phyloP scores from a whole-genome alignment of 2,329 filamentous ascomycete genomes.

The Pseudocercospora eumusae region DNA sequence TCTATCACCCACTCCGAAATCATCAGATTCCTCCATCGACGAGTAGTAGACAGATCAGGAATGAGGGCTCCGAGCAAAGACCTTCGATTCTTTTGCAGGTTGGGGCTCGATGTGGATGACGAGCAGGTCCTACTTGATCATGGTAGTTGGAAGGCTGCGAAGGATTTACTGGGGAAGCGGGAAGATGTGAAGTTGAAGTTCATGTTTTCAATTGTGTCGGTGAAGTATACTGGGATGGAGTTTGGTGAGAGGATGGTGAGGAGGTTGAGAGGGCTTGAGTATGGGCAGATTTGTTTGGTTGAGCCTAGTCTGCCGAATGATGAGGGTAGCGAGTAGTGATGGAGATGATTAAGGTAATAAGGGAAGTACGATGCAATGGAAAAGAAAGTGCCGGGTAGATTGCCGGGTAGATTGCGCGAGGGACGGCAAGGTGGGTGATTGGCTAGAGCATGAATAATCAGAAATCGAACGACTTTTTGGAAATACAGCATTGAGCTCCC shows the following conservation, averaged over 20 bases:
- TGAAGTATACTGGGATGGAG: not conserved
- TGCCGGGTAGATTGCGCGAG: not conserved
- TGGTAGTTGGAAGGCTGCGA: conserved; percentile 23
- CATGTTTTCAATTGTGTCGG: conserved; percentile 17
- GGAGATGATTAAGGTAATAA: too few species aligned
- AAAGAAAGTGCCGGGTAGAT: not conserved
- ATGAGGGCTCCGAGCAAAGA: not conserved
- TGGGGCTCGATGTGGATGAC: not conserved
- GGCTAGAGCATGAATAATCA: not conserved
- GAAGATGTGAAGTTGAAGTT: conserved; percentile 14
- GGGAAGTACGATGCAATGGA: too few species aligned
- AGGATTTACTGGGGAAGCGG: conserved; percentile 14
- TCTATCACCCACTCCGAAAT: conserved; percentile 5
- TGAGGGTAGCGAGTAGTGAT: too few species aligned
- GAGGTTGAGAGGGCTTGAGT: not conserved
- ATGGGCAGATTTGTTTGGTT: conserved; percentile 12
- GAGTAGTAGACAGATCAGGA: conserved; percentile 12
- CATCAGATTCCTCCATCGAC: conserved; percentile 1
- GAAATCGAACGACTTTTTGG: conserved; percentile 1
- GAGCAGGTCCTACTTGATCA: conserved; percentile 19
- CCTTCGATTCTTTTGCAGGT: conserved; percentile 16
- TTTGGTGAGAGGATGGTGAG: conserved; percentile 1
- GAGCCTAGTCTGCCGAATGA: conserved; percentile 6
- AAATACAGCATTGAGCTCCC: not conserved
- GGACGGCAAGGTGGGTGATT: not conserved